A percentile compares a stretch with the other conserved stretches of the same genome.
phyloP scores from a whole-genome alignment of 2,329 filamentous ascomycete species.

The Emergomyces orientalis region DNA sequence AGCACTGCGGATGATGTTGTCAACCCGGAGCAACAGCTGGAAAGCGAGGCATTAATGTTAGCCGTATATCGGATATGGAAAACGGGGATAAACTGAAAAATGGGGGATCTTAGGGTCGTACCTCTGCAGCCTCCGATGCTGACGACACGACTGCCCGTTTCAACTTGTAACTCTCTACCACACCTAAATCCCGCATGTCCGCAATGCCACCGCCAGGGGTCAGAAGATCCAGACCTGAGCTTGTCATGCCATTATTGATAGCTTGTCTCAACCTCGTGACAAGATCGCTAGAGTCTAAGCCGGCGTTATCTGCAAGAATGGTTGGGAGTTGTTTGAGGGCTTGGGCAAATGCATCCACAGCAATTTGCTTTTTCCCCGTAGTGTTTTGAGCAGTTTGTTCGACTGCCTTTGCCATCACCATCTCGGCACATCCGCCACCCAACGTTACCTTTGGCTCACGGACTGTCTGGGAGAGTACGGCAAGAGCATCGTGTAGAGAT shows the following conservation, averaged over 20 bases:
- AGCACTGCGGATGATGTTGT: constrained; percentile 94
- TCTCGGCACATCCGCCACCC: constrained; percentile 92
- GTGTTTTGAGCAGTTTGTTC: constrained; percentile 88
- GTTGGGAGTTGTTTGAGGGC: constrained; percentile 90
- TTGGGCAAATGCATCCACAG: constrained; percentile 79
- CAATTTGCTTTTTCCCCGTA: constrained; percentile 92
- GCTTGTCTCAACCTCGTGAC: constrained; percentile 85
- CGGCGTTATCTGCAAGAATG: constrained; percentile 94
- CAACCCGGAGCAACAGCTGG: constrained; percentile 80
- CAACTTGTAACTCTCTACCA: constrained; percentile 97
- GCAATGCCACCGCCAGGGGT: constrained; percentile 84
- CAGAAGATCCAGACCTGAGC: constrained; percentile 79
- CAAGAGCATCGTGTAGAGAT: constrained; percentile 88
- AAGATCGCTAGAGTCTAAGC: constrained; percentile 88
- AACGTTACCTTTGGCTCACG: constrained; percentile 89
- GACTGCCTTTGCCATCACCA: constrained; percentile 98
- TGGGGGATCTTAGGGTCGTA: constrained; percentile 39
- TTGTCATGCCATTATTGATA: constrained; percentile 89
- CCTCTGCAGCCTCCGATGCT: constrained; percentile 92
- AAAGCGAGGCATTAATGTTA: constrained; percentile 24
- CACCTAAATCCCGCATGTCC: constrained; percentile 91
- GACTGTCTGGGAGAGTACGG: constrained; percentile 92
- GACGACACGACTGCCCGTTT: constrained; percentile 97
- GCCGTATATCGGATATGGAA: constrained; percentile 4
- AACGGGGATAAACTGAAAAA: not conserved